Base-by-base conservation (phyloP, 805 yeast genomes). In the Nematodospora valgi region DNA sequence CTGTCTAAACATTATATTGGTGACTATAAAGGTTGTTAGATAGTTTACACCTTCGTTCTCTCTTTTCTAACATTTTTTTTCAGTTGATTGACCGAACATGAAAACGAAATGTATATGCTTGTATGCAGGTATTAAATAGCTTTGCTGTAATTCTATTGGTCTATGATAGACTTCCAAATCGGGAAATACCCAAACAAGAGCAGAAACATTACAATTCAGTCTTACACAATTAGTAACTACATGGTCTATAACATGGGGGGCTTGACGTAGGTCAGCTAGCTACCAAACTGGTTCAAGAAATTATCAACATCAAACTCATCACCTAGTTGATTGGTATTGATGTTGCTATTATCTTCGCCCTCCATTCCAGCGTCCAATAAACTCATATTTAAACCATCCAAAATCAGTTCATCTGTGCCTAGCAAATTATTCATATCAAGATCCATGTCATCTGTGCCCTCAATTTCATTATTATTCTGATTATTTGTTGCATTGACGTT, bases 1-100 rank as follows among this genome's bases (percentile, higher is more conserved):
- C 62, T 74, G 77, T 75, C 81, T 76, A 61, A 78, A 77, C 83
- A 78, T 77, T 37, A 34, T 60, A 46, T 23, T 25, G 26, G n/a
- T 16, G 28, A 21, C 20, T 29, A 20, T 28, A 6, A 19, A 12
- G 12, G 11, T 5, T 8, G 10, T 13, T 19, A 22, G n/a, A 13
- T 14, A 15, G 25, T 12, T 11, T 23, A 19, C 20, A 5, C 9
- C 10, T 16, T 24, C 3, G 16, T 13, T 32, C 35, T 24, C n/a
- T n/a, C 9, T n/a, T 15, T 24, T 20, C 15, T n/a, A 14, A 2
- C 11, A 11, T 17, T 20, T 26, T 27, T 33, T 33, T 33, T 33
- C 23, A 16, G 29, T 27, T 26, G 20, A 31, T 31, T 31, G 14
- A 14, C 23, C 17, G 24, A 13, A 12, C 18, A 11, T 27, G 8